Evolutionary conservation across 2,329 filamentous ascomycete genomes (phyloP).

Genomic region (Colletotrichum sansevieriae): DNA sequence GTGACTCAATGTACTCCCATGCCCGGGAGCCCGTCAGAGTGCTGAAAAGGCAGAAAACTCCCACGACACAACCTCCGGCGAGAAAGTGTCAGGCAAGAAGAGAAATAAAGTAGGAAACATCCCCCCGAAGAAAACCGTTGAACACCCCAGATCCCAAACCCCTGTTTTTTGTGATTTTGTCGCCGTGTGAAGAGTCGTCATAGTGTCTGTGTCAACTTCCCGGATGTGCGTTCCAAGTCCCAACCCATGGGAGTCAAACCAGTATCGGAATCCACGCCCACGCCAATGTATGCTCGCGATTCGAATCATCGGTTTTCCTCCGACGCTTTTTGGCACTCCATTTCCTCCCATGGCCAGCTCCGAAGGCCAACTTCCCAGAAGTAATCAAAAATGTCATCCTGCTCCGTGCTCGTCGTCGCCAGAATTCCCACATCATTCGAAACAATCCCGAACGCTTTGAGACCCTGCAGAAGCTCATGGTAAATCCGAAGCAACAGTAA

Average conservation of each 20-base stretch:
- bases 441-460: constrained; percentile 33
- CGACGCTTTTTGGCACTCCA: constrained; percentile 39
- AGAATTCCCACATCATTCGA: constrained; percentile 34
- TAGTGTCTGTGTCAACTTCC: constrained; percentile 37
- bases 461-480: constrained; percentile 27
- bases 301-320: constrained; percentile 40
- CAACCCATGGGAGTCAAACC: constrained; percentile 40
- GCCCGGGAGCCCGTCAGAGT: constrained; percentile 7
- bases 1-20: constrained; percentile 11
- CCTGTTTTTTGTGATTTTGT: constrained; percentile 41
- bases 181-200: constrained; percentile 35
- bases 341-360: constrained; percentile 31
- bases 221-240: constrained; percentile 40
- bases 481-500: constrained; percentile 25
- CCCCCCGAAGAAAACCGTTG: constrained; percentile 12
- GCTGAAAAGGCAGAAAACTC: constrained; percentile 28
- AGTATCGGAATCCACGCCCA: constrained; percentile 40
- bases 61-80: constrained; percentile 27
- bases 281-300: constrained; percentile 41
- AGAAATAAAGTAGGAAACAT: constrained; percentile 13
- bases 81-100: constrained; percentile 11
- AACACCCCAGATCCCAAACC: constrained; percentile 37
- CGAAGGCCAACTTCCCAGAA: constrained; percentile 30
- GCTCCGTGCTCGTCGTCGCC: constrained; percentile 39
- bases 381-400: constrained; percentile 26